Base-by-base conservation (phyloP, 306 rosid genomes). In the Biancaea sappan region DNA sequence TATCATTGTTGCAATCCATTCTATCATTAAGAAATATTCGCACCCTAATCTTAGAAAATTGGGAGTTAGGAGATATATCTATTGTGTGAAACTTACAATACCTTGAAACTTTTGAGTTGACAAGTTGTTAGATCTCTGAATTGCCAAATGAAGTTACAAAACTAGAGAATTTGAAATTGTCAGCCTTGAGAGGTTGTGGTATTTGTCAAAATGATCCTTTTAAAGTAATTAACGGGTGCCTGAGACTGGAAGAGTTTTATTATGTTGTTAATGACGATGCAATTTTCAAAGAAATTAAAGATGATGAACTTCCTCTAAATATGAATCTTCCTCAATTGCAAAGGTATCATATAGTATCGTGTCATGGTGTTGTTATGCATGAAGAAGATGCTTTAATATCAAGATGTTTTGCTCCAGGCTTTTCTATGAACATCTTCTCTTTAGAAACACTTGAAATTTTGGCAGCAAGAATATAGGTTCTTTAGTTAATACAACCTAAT, bases 161-260 rank as follows among this genome's bases (percentile, higher is more conserved):
- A 48, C 9, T 71, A 32, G 18, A 34, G 7, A 67, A 67, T 19
- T 50, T 80, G 67, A 80, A 52, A 69, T 60, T 74, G 71, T 16
- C 74, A 21, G 51, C 64, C 43, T 50, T 79, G 53, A 26, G 2
- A 3, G 9, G 10, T 5, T 80, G 80, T 22, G 47, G n/a, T 1
- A 38, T 51, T 35, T 2, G 40, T 58, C 29, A 2, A 16, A 44
- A 68, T 68, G 16, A 29, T 58, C 66, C 72, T 34, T 67, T 52
- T 19, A 66, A 48, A 59, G 79, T 74, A 66, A 59, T 74, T 58
- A 72, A 28, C 46, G 31, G 28, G 50, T 51, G 47, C 40, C 2
- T 19, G 0, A 19, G 35, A 10, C 34, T 80, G 15, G 83, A 73
- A 74, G 83, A 80, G 40, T 4, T 74, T 26, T 80, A 74, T 10